Base-by-base conservation (phyloP, 1,139 yeast genomes). In the Suhomyces atakaporum region DNA sequence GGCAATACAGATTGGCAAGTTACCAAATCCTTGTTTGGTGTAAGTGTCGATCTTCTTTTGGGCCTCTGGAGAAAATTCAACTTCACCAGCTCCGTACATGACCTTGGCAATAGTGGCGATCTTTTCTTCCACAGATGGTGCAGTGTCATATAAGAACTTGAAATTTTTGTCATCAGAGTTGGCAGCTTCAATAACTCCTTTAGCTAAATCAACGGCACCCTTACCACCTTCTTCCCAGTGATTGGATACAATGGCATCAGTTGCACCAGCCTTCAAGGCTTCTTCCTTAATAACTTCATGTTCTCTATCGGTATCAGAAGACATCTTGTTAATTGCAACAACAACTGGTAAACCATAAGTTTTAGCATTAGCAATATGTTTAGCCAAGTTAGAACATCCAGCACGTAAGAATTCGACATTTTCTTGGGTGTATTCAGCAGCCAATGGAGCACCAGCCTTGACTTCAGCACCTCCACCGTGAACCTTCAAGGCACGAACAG, bases 381-480 rank as follows among this genome's bases (percentile, higher is more conserved):
- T 92, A 49, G 81, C 89, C 66, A 92, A 77, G 71, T 92, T 92
- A 47, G 88, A 79, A 59, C 96, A 86, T 39, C 98, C 98, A 47
- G 73, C 75, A 53, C 80, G 73, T 56, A 92, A 78, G 60, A 90
- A 75, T 40, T 88, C 97, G 39, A 82, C 75, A 63, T 92, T 85
- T 69, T 92, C 98, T 54, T 77, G 77, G 39, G 86, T 75, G 69
- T 92, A 92, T 57, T 79, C 97, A 36, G 80, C 73, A 43, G 97
- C 95, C 59, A 92, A 76, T 48, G 95, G 83, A 38, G 86, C 83
- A 57, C 97, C 97, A 31, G 98, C 96, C 65, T 87, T 87, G 48
- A 92, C 97, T 55, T 88, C 96, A 25, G 97, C 96, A 45, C 96
- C 98, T 58, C 97, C 98, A 50, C 98, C 98, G 62, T 92, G 98